Conservation (phyloP, 164 flowering plant genomes). For the Macadamia tetraphylla region DNA sequence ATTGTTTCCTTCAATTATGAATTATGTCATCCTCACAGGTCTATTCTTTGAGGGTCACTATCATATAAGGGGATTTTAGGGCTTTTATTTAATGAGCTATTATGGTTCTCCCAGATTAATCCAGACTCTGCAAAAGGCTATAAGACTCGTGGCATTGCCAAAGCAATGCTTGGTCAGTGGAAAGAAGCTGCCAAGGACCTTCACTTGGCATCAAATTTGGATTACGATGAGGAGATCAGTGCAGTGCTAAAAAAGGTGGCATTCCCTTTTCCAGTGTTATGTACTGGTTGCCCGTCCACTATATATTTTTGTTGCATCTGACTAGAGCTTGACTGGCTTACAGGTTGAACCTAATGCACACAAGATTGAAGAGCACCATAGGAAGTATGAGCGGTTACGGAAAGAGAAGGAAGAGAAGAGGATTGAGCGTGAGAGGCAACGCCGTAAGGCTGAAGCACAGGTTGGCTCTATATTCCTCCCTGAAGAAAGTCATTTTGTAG, state of each 20-base stretch:
- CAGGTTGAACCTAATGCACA: slow-evolving; percentile 97
- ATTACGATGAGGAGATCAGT: slow-evolving; percentile 83
- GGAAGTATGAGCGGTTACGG: slow-evolving; percentile 78
- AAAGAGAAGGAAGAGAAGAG: slow-evolving; percentile 70
- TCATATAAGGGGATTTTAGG: neutral
- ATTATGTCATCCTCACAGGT: no score
- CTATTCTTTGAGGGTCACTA: no score
- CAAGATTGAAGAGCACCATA: slow-evolving; percentile 85
- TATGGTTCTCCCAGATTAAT: slow-evolving; percentile 51
- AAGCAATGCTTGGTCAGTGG: slow-evolving; percentile 91
- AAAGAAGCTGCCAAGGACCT: slow-evolving; percentile 93
- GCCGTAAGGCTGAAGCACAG: slow-evolving; percentile 87
- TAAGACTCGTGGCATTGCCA: slow-evolving; percentile 88
- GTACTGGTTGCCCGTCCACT: neutral
- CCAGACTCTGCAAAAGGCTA: slow-evolving; percentile 99
- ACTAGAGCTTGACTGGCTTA: slow-evolving; percentile 1
- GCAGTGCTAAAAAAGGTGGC: slow-evolving; percentile 83
- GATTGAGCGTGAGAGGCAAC: slow-evolving; percentile 65
- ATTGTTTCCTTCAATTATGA: neutral
- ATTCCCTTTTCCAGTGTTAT: neutral
- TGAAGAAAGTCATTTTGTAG: neutral
- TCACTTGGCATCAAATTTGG: slow-evolving; percentile 83
- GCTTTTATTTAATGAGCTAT: neutral
- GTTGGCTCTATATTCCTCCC: slow-evolving; percentile 16
- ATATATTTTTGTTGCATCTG: slow-evolving; percentile 7